These are phyloP conservation scores for Dionaea muscipula DNA, from an alignment of 179 eudicot genomes.

Conservation along the genomic window DNA sequence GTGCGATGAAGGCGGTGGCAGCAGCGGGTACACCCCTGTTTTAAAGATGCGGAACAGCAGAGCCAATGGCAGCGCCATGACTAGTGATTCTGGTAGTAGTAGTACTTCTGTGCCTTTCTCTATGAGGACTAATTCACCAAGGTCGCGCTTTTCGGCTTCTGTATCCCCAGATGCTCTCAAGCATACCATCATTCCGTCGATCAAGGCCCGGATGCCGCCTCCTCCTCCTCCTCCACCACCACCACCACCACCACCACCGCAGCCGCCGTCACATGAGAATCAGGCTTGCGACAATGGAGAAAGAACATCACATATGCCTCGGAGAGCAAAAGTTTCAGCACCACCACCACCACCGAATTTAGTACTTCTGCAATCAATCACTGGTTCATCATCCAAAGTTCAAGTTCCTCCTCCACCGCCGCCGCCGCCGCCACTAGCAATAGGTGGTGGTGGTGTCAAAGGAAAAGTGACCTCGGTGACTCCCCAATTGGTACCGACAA, in stretches of 20 bases:
- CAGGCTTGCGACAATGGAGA: constrained; percentile 14
- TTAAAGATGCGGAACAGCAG: constrained; percentile 17
- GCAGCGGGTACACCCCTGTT: constrained; percentile 18
- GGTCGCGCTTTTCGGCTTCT: constrained; percentile 38
- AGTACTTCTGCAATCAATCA: constrained; percentile 29
- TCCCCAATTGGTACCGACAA: constrained; percentile 14
- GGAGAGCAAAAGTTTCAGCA: constrained; percentile 39
- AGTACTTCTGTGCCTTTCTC: constrained; percentile 32
- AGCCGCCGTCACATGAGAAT: constrained; percentile 13
- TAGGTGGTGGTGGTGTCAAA: constrained; percentile 9
- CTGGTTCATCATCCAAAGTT: constrained; percentile 14
- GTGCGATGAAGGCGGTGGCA: constrained; percentile 37
- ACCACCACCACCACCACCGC: constrained; percentile 19
- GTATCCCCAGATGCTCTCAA: constrained; percentile 45
- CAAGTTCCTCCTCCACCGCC: constrained; percentile 30
- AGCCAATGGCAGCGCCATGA: constrained; percentile 13
- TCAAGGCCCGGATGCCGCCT: no score
- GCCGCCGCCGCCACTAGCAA: constrained; percentile 37
- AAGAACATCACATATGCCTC: constrained; percentile 32
- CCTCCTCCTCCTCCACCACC: constrained; percentile 30
- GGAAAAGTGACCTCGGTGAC: constrained; percentile 13
- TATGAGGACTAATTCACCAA: constrained; percentile 64
- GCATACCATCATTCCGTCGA: constrained; percentile 44
- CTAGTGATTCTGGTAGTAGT: constrained; percentile 12
- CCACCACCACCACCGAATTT: constrained; percentile 42